Evolutionary conservation across 192 early-diverging fungal genomes (phyloP).

Genomic region (Coemansia sp.): DNA sequence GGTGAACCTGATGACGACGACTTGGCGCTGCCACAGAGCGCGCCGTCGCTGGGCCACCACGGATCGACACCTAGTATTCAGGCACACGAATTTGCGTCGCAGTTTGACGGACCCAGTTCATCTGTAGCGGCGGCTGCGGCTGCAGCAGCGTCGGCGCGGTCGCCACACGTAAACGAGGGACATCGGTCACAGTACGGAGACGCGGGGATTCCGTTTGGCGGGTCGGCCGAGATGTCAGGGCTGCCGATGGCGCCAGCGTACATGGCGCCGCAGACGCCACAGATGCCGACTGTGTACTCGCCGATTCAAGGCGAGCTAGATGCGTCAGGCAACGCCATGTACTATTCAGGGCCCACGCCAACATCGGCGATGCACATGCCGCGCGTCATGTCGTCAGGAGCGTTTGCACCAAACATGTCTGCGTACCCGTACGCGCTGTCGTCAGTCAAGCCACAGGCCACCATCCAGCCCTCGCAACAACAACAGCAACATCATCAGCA

Average conservation of each 20-base stretch:
- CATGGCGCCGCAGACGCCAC: conserved; percentile 10
- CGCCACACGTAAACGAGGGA: conserved; percentile 3
- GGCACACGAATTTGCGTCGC: conserved; percentile 30
- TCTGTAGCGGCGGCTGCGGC: conserved; percentile 15
- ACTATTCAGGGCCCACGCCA: conserved; percentile 41
- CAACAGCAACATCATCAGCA: conserved; percentile 14
- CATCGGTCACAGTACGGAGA: background rate
- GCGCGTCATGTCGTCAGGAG: conserved; percentile 19
- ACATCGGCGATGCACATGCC: conserved; percentile 18
- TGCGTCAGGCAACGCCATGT: conserved; percentile 13
- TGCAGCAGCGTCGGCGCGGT: conserved; percentile 5
- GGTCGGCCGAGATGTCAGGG: background rate
- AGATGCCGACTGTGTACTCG: conserved; percentile 37
- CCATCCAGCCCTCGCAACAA: conserved; percentile 12
- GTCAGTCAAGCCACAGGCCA: conserved; percentile 20
- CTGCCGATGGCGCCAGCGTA: conserved; percentile 23
- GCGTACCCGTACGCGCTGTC: conserved; percentile 40
- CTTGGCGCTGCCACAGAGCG: conserved; percentile 18
- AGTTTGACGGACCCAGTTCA: conserved; percentile 9
- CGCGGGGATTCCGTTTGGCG: conserved; percentile 7
- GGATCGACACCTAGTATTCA: conserved; percentile 7
- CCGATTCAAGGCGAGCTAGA: conserved; percentile 32
- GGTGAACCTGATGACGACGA: conserved; percentile 40
- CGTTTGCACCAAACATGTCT: conserved; percentile 14
- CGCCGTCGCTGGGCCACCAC: conserved; percentile 11